Evolutionary conservation across 805 yeast species (phyloP), one percentile per base, ranked within the genome.

Genomic region (Metschnikowia lochheadii): DNA sequence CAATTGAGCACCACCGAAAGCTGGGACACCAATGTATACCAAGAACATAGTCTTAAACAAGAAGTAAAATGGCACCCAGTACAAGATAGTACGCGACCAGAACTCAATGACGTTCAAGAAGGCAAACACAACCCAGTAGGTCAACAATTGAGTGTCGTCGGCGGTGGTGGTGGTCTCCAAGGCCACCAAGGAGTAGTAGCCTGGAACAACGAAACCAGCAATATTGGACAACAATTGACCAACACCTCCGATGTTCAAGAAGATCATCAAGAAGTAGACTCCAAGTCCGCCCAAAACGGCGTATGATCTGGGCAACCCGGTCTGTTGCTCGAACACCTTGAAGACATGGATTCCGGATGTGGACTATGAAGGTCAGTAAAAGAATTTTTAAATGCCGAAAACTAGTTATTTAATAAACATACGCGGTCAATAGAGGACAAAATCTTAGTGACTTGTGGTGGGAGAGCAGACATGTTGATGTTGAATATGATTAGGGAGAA

Each of bases 101-200:
- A 89, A 94, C 76, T 94, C 99, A 63, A 89, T 67, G 48, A 94
- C 91, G 68, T 84, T 89, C 75, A 94, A 81, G 61, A 84, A 83
- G 14, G 97, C 96, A 66, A 88, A 94, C n/a, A 94, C 96, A 51
- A 94, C 97, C 99, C 99, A 94, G 78, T 94, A 94, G 13, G 97
- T 88, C 64, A 94, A 80, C 66, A 88, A 81, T 67, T 86, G 85
- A 43, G 94, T 83, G 70, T 94, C 99, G 68, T 92, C 97, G 40
- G 73, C 70, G 39, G 83, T 71, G 15, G 79, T 64, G 8, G 81
- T 57, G 20, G 96, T 86, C 68, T 83, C 87, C 58, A 94, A 77
- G 20, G 99, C 98, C 55, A 81, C 67, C 54, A 94, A 76, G 7
- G 98, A 92, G 65, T 79, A 83, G 75, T 91, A 92, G 48, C 94